phyloP scores from a whole-genome alignment of 2,329 filamentous ascomycete species.

The Botrytis fragariae region DNA sequence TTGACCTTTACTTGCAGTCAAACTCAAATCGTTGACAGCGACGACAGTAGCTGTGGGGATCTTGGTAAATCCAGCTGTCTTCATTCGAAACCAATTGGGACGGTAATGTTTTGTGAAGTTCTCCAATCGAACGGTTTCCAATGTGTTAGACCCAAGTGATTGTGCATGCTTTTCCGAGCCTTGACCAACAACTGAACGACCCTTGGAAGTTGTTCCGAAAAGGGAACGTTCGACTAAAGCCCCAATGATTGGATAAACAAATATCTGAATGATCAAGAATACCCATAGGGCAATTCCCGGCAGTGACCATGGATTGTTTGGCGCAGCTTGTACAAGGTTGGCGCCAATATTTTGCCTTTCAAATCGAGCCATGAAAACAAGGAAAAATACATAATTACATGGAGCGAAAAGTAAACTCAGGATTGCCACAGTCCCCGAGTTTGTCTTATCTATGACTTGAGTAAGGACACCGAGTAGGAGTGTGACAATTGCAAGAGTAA shows the following conservation, averaged over 20 bases:
- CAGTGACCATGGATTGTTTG: slow-evolving; percentile 63
- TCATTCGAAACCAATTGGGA: slow-evolving; percentile 59
- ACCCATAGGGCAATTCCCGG: slow-evolving; percentile 76
- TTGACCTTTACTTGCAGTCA: slow-evolving; percentile 72
- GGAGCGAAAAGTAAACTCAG: slow-evolving; percentile 79
- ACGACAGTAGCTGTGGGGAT: slow-evolving; percentile 61
- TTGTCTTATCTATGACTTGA: slow-evolving; percentile 64
- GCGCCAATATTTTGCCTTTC: slow-evolving; percentile 61
- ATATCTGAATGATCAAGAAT: slow-evolving; percentile 72
- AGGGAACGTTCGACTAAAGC: slow-evolving; percentile 70
- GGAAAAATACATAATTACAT: slow-evolving; percentile 83
- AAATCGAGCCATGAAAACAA: slow-evolving; percentile 72
- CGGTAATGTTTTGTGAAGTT: slow-evolving; percentile 76
- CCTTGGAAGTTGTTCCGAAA: slow-evolving; percentile 70
- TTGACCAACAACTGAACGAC: slow-evolving; percentile 51
- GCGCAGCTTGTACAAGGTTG: slow-evolving; percentile 60
- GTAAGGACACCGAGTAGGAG: slow-evolving; percentile 78
- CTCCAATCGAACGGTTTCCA: slow-evolving; percentile 63
- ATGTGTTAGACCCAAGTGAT: slow-evolving; percentile 25
- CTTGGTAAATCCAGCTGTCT: slow-evolving; percentile 39
- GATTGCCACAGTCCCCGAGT: slow-evolving; percentile 61
- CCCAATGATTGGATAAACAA: slow-evolving; percentile 74
- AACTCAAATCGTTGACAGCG: slow-evolving; percentile 73
- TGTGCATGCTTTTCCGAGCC: not conserved
- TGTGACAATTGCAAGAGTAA: slow-evolving; percentile 69